Evolutionary conservation across 1,284 basidiomycete species (phyloP).

Genomic region (Sanghuangporus baumii): DNA sequence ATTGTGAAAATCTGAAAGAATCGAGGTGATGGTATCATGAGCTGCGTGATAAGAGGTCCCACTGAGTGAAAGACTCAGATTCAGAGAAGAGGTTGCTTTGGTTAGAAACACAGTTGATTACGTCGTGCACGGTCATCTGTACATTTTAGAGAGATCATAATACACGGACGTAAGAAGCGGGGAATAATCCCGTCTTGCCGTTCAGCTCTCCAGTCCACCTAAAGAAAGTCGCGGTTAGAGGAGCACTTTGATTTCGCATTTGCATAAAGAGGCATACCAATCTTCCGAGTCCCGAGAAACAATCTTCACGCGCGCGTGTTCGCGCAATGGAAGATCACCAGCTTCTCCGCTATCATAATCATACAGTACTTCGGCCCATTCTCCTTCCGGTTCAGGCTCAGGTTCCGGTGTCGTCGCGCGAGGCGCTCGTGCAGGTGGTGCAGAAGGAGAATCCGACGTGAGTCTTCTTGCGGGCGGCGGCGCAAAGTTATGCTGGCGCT

Average conservation of each 20-base stretch:
- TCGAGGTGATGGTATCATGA: background rate
- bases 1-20: background rate
- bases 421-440: slow-evolving; percentile 19
- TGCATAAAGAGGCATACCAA: slow-evolving; percentile 43
- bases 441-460: slow-evolving; percentile 19
- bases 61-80: background rate
- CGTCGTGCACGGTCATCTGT: background rate
- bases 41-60: background rate
- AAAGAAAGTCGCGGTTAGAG: background rate
- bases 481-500: slow-evolving; percentile 40
- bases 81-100: background rate
- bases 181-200: slow-evolving; percentile 61
- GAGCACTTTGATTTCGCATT: background rate
- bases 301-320: slow-evolving; percentile 50
- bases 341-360: slow-evolving; percentile 64
- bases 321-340: slow-evolving; percentile 54
- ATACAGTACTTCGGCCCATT: slow-evolving; percentile 75
- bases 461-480: slow-evolving; percentile 48
- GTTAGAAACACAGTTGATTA: background rate
- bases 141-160: slow-evolving; percentile 32
- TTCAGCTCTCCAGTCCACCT: slow-evolving; percentile 75
- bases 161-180: slow-evolving; percentile 68
- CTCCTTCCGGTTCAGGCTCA: slow-evolving; percentile 34
- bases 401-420: slow-evolving; percentile 26
- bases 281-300: slow-evolving; percentile 64